Base-by-base conservation (phyloP, 1,139 yeast species). In the Kodamaea fungicola region DNA sequence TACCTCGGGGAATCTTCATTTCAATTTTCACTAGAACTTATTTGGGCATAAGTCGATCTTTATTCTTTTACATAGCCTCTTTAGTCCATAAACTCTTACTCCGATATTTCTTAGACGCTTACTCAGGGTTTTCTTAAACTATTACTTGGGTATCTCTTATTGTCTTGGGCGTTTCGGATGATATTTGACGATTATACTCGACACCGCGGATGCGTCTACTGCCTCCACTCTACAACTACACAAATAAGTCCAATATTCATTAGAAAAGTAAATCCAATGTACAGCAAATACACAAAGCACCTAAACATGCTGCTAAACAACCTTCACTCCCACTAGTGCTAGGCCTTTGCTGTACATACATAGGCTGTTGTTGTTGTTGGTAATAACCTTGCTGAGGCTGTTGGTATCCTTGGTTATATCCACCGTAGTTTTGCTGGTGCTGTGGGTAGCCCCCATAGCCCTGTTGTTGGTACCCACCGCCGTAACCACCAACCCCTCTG, bases 281-380 rank as follows among this genome's bases (percentile, higher is more conserved):
- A 61, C 86, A 82, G 58, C 92, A 83, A 46, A 82, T 52, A 76
- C 90, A 83, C 60, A 81, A 49, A 8, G 86, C 88, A 22, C 81
- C 88, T 49, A 82, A 66, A 64, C 89, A 83, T 4, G 79, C 89
- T 61, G 78, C 71, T 52, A 81, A 69, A 60, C 88, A 82, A 40
- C 71, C 76, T 13, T 55, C 54, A 42, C 62, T 61, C 34, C 67
- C 70, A 24, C 39, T 32, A 31, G 62, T 64, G 1, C 51, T 37
- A 3, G 67, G 71, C 39, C 61, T 75, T 41, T 63, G 71, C 52
- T 79, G 85, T 8, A 80, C 86, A 45, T 80, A 80, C 53, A 79
- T 72, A 0, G 85, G 87, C 50, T 79, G 85, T 46, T 74, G 84
- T 49, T 74, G 82, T 49, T 71, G 79, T 33, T 60, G 66, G 44